Percentiles rank a stretch among this genome's conserved stretches.
phyloP scores from a whole-genome alignment of 2,329 filamentous ascomycete genomes.

The Alternaria brassicicola region DNA sequence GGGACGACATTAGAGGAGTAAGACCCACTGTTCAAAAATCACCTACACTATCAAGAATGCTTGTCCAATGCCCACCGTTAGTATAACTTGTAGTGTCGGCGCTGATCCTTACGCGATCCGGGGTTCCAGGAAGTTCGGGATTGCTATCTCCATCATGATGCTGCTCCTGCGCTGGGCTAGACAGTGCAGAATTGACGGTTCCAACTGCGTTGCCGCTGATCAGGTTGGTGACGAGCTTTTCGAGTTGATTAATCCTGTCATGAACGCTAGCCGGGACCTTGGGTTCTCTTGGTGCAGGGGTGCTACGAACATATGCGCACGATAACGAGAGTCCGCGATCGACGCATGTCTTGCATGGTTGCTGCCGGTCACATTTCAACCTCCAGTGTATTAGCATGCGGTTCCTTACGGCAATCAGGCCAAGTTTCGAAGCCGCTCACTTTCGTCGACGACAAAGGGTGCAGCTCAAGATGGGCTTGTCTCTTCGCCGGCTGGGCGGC shows the following conservation, averaged over 20 bases:
- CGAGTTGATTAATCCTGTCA: slow-evolving; percentile 46
- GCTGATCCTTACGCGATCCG: slow-evolving; percentile 38
- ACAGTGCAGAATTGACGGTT: slow-evolving; percentile 1
- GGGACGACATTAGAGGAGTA: neutral
- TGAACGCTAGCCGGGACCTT: slow-evolving; percentile 41
- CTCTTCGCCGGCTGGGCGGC: slow-evolving; percentile 37
- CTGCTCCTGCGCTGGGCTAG: slow-evolving; percentile 9
- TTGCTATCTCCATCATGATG: slow-evolving; percentile 4
- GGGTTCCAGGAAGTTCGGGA: slow-evolving; percentile 29
- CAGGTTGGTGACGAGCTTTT: slow-evolving; percentile 44
- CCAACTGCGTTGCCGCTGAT: slow-evolving; percentile 35
- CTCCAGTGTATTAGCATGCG: slow-evolving; percentile 14
- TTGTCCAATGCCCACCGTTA: slow-evolving; percentile 46
- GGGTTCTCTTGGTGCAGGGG: slow-evolving; percentile 26
- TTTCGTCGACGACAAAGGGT: slow-evolving; percentile 37
- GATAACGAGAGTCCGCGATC: slow-evolving; percentile 46
- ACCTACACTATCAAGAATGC: slow-evolving; percentile 45
- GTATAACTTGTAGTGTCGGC: slow-evolving; percentile 40
- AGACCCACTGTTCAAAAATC: neutral
- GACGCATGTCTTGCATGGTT: slow-evolving; percentile 46
- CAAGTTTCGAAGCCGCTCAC: slow-evolving; percentile 15
- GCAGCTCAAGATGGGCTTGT: slow-evolving; percentile 42
- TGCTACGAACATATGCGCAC: slow-evolving; percentile 38
- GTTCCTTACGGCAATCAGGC: neutral
- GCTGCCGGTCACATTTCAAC: slow-evolving; percentile 46